phyloP scores from a whole-genome alignment of 345 rosid genomes.

The Citrus unshiu region DNA sequence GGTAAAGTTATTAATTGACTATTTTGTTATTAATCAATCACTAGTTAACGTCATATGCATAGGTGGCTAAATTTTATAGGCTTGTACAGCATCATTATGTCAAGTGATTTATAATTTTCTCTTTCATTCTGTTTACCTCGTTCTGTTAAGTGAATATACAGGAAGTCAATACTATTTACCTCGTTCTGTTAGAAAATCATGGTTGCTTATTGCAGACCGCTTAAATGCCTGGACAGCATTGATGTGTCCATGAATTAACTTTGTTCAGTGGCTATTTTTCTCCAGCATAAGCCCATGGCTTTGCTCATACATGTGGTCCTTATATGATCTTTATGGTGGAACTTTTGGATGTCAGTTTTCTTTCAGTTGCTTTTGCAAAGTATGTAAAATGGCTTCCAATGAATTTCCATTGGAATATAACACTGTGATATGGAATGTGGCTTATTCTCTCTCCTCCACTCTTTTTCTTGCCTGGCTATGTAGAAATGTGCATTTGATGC shows the following conservation, averaged over 20 bases:
- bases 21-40: not conserved
- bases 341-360: not conserved
- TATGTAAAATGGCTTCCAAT: not conserved
- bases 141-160: not conserved
- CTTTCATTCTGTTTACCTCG: not conserved
- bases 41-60: not conserved
- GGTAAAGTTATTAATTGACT: constrained; percentile 33
- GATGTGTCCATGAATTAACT: not conserved
- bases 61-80: not conserved
- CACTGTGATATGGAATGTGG: not conserved
- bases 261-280: not conserved
- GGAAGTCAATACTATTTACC: not conserved
- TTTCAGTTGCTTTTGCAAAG: not conserved
- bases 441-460: not conserved
- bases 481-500: not conserved
- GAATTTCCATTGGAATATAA: not conserved
- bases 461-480: not conserved
- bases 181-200: not conserved
- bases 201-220: not conserved
- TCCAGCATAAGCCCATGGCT: not conserved
- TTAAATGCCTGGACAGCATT: not conserved
- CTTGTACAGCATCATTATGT: not conserved
- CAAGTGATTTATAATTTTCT: not conserved
- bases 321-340: not conserved
- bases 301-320: not conserved